Base-by-base conservation (phyloP, 805 yeast genomes). In the Debaryomyces hansenii region DNA sequence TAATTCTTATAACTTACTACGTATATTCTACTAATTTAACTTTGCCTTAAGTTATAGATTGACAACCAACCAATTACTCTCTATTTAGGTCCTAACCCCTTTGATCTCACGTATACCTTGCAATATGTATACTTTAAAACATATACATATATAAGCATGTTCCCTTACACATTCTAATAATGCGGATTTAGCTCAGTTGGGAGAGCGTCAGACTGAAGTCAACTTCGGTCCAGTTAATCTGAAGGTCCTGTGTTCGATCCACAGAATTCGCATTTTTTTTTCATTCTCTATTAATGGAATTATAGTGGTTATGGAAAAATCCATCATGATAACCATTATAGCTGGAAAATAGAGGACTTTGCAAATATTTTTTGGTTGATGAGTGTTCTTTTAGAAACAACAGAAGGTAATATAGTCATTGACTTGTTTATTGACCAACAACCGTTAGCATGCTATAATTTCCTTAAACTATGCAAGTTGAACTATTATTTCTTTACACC, bases 231-330 rank as follows among this genome's bases (percentile, higher is more conserved):
- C 60, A 61, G 61, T 56, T 59, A 58, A 83, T 83, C 87, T 83
- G 87, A 79, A 84, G 89, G 90, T 83, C 87, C 85, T 82, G 88
- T 81, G 88, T 84, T 84, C 89, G 85, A 84, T 82, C 88, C 89
- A 81, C 88, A 82, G 80, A 79, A 77, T 66, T 77, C 82, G 84
- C 84, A 79, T 55, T 45, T 42, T 53, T 58, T 66, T 61, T 58
- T n/a, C n/a, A n/a, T n/a, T n/a, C n/a, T n/a, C n/a, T n/a, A n/a
- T n/a, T n/a, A n/a, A n/a, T n/a, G n/a, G n/a, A n/a, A 31, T 31
- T 31, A 31, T 31, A 35, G 20, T 35, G 38, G 38, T 35, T 35
- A 18, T 16, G 16, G n/a, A 16, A 16, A 16, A 9, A 11, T n/a
- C 24, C 18, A 7, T 35, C 7, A 16, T 5, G 14, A 9, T 35